Conservation (phyloP, 352 stramenopile species). For the Globisporangium irregulare region DNA sequence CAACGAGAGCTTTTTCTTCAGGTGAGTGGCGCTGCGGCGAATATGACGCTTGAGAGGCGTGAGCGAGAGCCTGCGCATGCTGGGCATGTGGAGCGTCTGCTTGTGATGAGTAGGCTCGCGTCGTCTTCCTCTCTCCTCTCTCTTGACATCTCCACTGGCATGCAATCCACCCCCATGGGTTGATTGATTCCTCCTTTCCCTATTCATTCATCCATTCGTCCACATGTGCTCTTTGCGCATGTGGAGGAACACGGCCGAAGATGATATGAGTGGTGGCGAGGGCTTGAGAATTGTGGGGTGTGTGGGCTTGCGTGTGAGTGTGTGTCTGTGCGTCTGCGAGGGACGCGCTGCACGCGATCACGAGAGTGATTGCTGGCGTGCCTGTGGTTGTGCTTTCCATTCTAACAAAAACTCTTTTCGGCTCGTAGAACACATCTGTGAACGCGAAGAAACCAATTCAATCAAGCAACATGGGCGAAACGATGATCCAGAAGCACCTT, state of each 20-base stretch:
- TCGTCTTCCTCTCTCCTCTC: background rate
- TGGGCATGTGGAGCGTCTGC: background rate
- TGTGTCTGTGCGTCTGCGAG: constrained; percentile 7
- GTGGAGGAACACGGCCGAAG: background rate
- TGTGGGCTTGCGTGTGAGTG: background rate
- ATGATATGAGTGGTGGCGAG: constrained; percentile 4
- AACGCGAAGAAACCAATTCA: constrained; percentile 9
- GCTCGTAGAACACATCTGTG: constrained; percentile 7
- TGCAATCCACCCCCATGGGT: background rate
- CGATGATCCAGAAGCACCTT: constrained; percentile 68
- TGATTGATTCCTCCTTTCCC: background rate
- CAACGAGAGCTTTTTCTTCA: constrained; percentile 23
- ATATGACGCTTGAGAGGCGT: background rate
- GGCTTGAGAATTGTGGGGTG: background rate
- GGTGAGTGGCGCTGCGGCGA: constrained; percentile 14
- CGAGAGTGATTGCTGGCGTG: constrained; percentile 2
- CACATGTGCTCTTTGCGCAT: background rate
- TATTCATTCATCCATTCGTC: constrained; percentile 1
- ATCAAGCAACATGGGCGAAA: constrained; percentile 50
- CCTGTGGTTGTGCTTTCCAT: background rate
- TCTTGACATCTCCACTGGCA: background rate
- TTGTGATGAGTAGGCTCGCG: background rate
- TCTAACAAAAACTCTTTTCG: constrained; percentile 3
- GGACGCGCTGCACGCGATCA: background rate
- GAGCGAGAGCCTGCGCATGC: background rate